Conservation (phyloP, 495 filamentous ascomycete genomes). For the Hypoxylon perforatum region DNA sequence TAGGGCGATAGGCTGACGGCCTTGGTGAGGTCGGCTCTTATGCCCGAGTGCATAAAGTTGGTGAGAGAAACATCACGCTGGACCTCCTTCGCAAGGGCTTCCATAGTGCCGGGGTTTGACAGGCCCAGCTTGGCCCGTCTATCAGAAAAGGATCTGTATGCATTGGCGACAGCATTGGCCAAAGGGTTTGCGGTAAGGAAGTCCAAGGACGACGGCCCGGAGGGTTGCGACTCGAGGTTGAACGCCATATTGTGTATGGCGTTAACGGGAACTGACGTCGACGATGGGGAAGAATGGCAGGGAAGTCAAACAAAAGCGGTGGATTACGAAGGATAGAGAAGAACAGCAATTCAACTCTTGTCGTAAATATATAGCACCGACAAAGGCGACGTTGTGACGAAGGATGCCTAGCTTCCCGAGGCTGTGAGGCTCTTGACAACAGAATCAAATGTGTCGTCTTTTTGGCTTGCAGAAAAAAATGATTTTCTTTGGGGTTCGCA, state of each 20-base stretch:
- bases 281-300: conserved; percentile 25
- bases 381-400: conserved; percentile 6
- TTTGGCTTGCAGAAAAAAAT: conserved; percentile 41
- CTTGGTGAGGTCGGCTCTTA: conserved; percentile 96
- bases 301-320: conserved; percentile 13
- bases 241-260: conserved; percentile 50
- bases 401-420: conserved; percentile 23
- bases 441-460: conserved; percentile 23
- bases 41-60: conserved; percentile 93
- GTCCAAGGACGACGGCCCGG: conserved; percentile 66
- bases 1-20: conserved; percentile 90
- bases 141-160: conserved; percentile 84
- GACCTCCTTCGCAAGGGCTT: conserved; percentile 91
- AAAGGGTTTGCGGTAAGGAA: conserved; percentile 80
- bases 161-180: conserved; percentile 74
- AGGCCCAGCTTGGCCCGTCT: conserved; percentile 87
- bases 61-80: conserved; percentile 93
- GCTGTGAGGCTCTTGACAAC: conserved; percentile 30
- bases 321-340: conserved; percentile 3
- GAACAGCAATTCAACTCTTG: conserved; percentile 1
- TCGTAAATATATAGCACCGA: conserved; percentile 1
- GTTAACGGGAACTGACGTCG: conserved; percentile 20
- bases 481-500: conserved; percentile 29
- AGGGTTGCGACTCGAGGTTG: conserved; percentile 49
- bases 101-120: conserved; percentile 89